Evolutionary conservation across 352 stramenopile genomes (phyloP).

Genomic region (Phytophthora citrophthora): DNA sequence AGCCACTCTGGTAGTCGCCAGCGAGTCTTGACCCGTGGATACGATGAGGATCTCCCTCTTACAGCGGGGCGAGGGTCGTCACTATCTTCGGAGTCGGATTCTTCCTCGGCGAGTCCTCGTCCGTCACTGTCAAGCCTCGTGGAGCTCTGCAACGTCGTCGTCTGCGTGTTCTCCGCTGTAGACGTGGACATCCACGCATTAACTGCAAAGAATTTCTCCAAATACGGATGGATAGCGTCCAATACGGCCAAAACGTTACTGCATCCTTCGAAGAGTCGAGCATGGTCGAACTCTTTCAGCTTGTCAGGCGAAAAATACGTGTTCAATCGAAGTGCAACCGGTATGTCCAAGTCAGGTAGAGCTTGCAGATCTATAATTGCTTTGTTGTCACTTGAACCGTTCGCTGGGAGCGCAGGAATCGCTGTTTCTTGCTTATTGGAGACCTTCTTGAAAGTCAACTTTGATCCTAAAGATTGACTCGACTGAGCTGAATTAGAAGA

Average conservation of each 20-base stretch:
- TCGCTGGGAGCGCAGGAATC: neutral
- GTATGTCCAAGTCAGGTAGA: slow-evolving; percentile 36
- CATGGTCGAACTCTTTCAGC: slow-evolving; percentile 57
- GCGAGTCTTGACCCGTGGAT: slow-evolving; percentile 31
- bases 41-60: slow-evolving; percentile 30
- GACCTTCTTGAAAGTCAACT: neutral
- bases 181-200: slow-evolving; percentile 44
- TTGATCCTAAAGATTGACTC: slow-evolving; percentile 4
- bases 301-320: slow-evolving; percentile 58
- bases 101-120: slow-evolving; percentile 32
- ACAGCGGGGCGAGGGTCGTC: slow-evolving; percentile 21
- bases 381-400: neutral
- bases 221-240: slow-evolving; percentile 67
- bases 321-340: slow-evolving; percentile 46
- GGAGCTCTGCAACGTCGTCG: slow-evolving; percentile 49
- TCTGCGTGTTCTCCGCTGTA: slow-evolving; percentile 35
- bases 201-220: slow-evolving; percentile 52
- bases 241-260: slow-evolving; percentile 67
- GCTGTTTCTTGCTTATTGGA: neutral
- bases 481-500: neutral
- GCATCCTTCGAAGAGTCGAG: slow-evolving; percentile 57
- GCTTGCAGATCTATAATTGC: slow-evolving; percentile 37
- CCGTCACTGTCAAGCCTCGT: slow-evolving; percentile 39
- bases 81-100: slow-evolving; percentile 50
- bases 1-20: slow-evolving; percentile 53